Evolutionary conservation across 202 grass and related monocot species (phyloP), one percentile per base, ranked within the genome.

Genomic region (Hordeum pubiflorum): DNA sequence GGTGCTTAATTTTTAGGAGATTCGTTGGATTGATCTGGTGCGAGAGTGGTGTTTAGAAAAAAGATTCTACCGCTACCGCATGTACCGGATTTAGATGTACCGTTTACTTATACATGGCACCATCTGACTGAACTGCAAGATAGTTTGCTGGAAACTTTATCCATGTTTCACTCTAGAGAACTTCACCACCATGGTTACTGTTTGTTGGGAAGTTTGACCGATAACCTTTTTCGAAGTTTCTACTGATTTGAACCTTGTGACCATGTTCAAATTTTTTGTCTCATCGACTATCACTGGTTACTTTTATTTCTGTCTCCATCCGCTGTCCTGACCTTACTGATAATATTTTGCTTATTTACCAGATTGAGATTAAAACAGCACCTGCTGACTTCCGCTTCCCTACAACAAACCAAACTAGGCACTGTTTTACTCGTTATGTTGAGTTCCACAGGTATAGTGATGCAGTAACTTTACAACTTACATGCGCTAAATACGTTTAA

Each of bases 351-450:
- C 50, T 58, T 10, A 34, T 78, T 17, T 83, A 58, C 40, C 89
- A 94, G 92, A 77, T 94, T 89, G 89, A 97, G 90, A 48, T 97
- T 56, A 92, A 97, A 82, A 93, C 93, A 23, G 90, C 93, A 55
- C 93, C 93, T 77, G 88, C 88, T 52, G 93, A 93, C 76, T 91
- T 97, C 55, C 90, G 93, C 57, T 97, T 97, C 68, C 93, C 93
- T 69, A 97, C 93, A 38, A 97, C 93, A 7, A 97, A 97, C 75
- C 90, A 97, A 65, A 93, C 88, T 17, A 88, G 90, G 67, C 93
- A 93, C 26, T 97, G 93, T 73, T 97, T 97, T 68, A 89, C 93
- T 46, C 86, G 90, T 62, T 97, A 93, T 46, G 74, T 97, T 63
- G 93, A 97, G 78, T 97, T 83, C 75, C 93, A 97, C 81, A 93